A percentile compares a stretch with the other conserved stretches of the same genome.
Evolutionary conservation across 176 grass and related monocot species (phyloP).

Genomic region (Carex scoparia): DNA sequence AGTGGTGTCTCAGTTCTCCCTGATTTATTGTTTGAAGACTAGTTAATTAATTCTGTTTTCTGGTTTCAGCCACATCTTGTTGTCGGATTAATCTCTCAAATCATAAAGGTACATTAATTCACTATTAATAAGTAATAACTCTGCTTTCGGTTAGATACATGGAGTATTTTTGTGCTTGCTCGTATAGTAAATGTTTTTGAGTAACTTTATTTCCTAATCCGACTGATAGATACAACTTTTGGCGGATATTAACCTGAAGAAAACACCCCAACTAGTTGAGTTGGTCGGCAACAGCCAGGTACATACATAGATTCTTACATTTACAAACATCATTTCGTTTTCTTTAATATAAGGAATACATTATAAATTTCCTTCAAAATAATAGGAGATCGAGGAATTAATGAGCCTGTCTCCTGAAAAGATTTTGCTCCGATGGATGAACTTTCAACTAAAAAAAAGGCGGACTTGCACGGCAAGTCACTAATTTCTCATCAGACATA

Average conservation of each 20-base stretch:
- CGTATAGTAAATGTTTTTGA: slow-evolving; percentile 1
- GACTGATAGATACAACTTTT: slow-evolving; percentile 84
- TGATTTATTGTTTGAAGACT: not conserved
- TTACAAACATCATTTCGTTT: not conserved
- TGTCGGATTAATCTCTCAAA: slow-evolving; percentile 92
- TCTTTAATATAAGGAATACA: not conserved
- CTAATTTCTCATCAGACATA: slow-evolving; percentile 94
- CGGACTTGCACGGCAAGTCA: slow-evolving; percentile 51
- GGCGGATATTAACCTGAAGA: slow-evolving; percentile 88
- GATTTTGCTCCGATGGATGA: slow-evolving; percentile 93
- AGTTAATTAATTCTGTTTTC: slow-evolving; percentile 13
- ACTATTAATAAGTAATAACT: slow-evolving; percentile 15
- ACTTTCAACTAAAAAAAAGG: slow-evolving; percentile 97
- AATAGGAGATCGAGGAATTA: slow-evolving; percentile 87
- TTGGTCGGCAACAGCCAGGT: slow-evolving; percentile 86
- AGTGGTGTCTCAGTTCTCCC: not conserved
- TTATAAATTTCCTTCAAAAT: slow-evolving; percentile 15
- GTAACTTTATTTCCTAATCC: slow-evolving; percentile 23
- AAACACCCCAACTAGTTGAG: slow-evolving; percentile 90
- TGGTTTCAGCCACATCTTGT: slow-evolving; percentile 88
- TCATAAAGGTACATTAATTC: slow-evolving; percentile 65
- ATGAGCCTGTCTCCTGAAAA: slow-evolving; percentile 97
- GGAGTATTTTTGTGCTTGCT: slow-evolving; percentile 18
- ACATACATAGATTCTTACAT: not conserved
- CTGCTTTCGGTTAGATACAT: not conserved